These are phyloP conservation scores for Cercospora janseana DNA, from an alignment of 2,329 filamentous ascomycete species.

Conservation along the genomic window DNA sequence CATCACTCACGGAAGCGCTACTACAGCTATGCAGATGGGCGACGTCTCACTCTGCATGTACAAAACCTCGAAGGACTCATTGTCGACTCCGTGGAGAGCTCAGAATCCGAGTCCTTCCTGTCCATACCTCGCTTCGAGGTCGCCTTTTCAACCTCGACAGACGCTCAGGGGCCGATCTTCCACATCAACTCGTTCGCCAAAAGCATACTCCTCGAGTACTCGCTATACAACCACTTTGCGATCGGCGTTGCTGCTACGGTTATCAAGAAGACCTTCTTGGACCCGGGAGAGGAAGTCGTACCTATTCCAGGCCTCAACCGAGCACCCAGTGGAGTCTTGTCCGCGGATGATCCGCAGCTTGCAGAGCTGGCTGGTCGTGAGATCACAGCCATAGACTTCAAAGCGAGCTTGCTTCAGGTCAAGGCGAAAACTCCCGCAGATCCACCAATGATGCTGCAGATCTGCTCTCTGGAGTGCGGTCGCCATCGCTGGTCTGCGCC, in stretches of 20 bases:
- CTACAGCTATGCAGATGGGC: constrained; percentile 64
- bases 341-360: constrained; percentile 26
- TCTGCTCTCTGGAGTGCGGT: constrained; percentile 78
- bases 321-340: constrained; percentile 27
- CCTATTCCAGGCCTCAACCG: constrained; percentile 18
- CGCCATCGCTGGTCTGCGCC: constrained; percentile 85
- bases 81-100: constrained; percentile 79
- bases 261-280: constrained; percentile 51
- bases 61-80: constrained; percentile 86
- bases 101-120: constrained; percentile 82
- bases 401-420: constrained; percentile 76
- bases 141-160: constrained; percentile 78
- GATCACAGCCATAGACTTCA: constrained; percentile 77
- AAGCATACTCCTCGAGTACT: constrained; percentile 81
- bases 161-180: constrained; percentile 82
- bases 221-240: constrained; percentile 88
- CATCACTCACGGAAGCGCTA: constrained; percentile 48
- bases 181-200: constrained; percentile 80
- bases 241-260: constrained; percentile 78
- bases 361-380: constrained; percentile 52
- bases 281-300: constrained; percentile 24
- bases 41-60: constrained; percentile 75
- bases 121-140: constrained; percentile 84
- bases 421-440: constrained; percentile 87
- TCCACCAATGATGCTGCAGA: constrained; percentile 85